Evolutionary conservation across 306 rosid genomes (phyloP).

Genomic region (Glycyrrhiza uralensis): DNA sequence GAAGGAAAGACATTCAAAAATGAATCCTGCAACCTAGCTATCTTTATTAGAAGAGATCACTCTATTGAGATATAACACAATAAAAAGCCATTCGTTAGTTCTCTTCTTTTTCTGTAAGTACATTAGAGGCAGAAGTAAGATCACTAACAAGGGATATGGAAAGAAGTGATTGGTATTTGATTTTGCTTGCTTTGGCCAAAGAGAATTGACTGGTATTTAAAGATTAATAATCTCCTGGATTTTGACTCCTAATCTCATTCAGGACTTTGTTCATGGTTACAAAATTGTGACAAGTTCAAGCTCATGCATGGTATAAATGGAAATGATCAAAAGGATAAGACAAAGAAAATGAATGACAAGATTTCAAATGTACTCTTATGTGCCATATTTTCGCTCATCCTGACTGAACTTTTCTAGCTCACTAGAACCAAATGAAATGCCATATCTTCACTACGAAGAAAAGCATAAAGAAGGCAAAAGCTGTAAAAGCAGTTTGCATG

Average conservation of each 20-base stretch:
- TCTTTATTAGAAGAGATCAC: neutral
- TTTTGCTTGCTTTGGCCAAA: neutral
- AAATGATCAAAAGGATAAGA: neutral
- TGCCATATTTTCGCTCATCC: neutral
- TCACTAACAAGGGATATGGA: neutral
- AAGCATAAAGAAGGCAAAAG: neutral
- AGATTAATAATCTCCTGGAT: no score
- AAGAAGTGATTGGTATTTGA: neutral
- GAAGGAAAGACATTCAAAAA: conserved; percentile 1
- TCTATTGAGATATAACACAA: neutral
- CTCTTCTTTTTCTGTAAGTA: neutral
- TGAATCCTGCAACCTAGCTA: neutral
- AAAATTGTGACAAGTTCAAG: neutral
- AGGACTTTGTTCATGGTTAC: neutral
- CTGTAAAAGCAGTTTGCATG: neutral
- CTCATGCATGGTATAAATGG: neutral
- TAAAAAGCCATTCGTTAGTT: neutral
- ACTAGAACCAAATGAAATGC: neutral
- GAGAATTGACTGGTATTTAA: neutral
- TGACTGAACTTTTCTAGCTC: neutral
- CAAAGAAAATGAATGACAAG: neutral
- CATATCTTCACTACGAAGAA: neutral
- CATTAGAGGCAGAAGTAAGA: neutral
- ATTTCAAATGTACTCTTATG: neutral
- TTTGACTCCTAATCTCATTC: neutral